Evolutionary conservation across 768 basidiomycete genomes (phyloP).

Genomic region (Boletellus ananiceps): DNA sequence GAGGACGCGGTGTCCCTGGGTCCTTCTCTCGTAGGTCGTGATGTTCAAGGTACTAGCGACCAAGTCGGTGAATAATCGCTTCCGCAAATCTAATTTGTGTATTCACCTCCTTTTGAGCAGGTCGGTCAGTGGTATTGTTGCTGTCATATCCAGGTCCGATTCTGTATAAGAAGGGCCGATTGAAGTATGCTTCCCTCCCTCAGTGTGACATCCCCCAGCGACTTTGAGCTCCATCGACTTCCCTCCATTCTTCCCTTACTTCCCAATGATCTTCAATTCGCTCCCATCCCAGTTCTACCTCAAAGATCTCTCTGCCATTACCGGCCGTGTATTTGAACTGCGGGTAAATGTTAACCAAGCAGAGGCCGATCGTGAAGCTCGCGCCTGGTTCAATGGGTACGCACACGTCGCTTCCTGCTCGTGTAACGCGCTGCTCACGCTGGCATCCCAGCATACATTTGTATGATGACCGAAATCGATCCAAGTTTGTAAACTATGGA

Average conservation of each 20-base stretch:
- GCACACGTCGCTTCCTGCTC: neutral
- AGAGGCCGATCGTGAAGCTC: constrained; percentile 31
- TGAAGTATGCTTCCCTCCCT: neutral
- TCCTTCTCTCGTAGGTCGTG: constrained; percentile 28
- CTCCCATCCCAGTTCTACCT: constrained; percentile 36
- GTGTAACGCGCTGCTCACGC: neutral
- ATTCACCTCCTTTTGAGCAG: constrained; percentile 21
- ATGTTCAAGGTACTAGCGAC: constrained; percentile 26
- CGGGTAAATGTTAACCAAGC: constrained; percentile 31
- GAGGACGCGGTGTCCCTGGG: constrained; percentile 29
- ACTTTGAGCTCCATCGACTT: constrained; percentile 24
- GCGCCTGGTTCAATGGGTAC: constrained; percentile 34
- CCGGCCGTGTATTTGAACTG: constrained; percentile 35
- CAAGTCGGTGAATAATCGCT: constrained; percentile 23
- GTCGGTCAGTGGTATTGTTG: constrained; percentile 14
- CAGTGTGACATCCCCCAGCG: constrained; percentile 20
- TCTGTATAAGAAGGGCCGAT: constrained; percentile 30
- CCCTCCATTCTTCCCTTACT: constrained; percentile 7
- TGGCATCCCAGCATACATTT: constrained; percentile 24
- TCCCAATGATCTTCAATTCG: constrained; percentile 28
- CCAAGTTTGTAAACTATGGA: constrained; percentile 34
- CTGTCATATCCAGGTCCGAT: constrained; percentile 15
- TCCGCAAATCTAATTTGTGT: constrained; percentile 23
- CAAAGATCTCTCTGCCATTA: constrained; percentile 33
- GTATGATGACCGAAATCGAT: constrained; percentile 34